Percentiles rank a stretch among this genome's conserved stretches.
phyloP scores from a whole-genome alignment of 1,284 basidiomycete species.

The Puccinia coronata region DNA sequence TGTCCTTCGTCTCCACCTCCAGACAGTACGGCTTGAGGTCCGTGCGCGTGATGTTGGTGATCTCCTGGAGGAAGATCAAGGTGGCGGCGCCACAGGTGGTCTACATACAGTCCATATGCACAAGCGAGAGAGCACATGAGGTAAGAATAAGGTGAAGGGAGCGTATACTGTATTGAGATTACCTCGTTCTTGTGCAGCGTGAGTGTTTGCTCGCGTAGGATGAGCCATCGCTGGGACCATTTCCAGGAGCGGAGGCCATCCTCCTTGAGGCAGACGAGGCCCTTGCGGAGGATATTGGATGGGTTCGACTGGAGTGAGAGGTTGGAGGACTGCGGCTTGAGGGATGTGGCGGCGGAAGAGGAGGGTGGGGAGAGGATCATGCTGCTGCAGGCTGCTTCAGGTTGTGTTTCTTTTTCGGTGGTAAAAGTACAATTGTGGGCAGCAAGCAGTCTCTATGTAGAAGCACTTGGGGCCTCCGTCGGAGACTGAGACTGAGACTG shows the following conservation, averaged over 20 bases:
- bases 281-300: constrained; percentile 55
- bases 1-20: constrained; percentile 78
- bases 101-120: constrained; percentile 57
- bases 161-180: no score
- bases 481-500: no score
- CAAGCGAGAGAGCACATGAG: not conserved
- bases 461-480: no score
- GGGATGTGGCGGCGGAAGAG: no score
- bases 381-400: no score
- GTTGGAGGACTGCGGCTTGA: no score
- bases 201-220: constrained; percentile 77
- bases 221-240: constrained; percentile 88
- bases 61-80: constrained; percentile 72
- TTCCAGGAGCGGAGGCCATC: constrained; percentile 71
- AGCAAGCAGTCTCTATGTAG: no score
- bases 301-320: constrained; percentile 39
- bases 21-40: constrained; percentile 92
- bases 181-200: constrained; percentile 92
- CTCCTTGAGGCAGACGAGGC: constrained; percentile 58
- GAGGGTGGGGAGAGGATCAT: no score
- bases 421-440: no score
- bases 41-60: constrained; percentile 82
- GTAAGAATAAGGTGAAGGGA: no score
- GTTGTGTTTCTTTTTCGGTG: no score
- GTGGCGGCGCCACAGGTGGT: constrained; percentile 68